A percentile compares a stretch with the other conserved stretches of the same genome.
Evolutionary conservation across 2,329 filamentous ascomycete species (phyloP).

Genomic region (Cordyceps cateniannulata): DNA sequence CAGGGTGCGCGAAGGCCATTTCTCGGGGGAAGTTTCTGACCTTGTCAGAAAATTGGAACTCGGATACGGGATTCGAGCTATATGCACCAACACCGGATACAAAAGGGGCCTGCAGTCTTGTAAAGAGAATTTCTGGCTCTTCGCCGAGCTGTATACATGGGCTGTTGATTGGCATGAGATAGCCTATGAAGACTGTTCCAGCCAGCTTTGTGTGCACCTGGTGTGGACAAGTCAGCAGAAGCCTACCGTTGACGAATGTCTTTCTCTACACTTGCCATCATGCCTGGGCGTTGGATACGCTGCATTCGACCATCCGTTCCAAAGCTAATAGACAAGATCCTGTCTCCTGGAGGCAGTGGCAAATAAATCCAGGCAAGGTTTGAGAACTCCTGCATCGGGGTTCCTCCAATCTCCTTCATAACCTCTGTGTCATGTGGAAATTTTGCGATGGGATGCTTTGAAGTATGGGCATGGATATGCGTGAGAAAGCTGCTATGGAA

Average conservation of each 20-base stretch:
- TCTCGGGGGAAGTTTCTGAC: background rate
- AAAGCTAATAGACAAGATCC: background rate
- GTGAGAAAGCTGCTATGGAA: background rate
- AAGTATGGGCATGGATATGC: background rate
- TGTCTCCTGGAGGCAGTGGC: background rate
- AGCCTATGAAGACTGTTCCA: background rate
- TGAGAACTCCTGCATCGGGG: background rate
- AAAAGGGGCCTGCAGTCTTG: background rate
- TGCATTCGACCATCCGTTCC: background rate
- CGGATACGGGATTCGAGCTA: background rate
- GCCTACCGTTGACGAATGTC: background rate
- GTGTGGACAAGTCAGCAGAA: background rate
- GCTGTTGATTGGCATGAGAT: background rate
- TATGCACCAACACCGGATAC: background rate
- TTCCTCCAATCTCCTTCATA: background rate
- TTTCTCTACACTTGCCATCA: background rate
- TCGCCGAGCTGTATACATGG: background rate
- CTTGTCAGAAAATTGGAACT: background rate
- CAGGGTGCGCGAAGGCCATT: background rate
- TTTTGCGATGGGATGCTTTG: background rate
- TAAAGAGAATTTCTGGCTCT: background rate
- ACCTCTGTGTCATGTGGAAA: background rate
- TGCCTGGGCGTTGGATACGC: background rate
- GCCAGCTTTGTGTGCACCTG: slow-evolving; percentile 1
- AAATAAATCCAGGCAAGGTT: background rate